Conservation (phyloP, 2,329 filamentous ascomycete genomes). For the Anisogramma anomala region DNA sequence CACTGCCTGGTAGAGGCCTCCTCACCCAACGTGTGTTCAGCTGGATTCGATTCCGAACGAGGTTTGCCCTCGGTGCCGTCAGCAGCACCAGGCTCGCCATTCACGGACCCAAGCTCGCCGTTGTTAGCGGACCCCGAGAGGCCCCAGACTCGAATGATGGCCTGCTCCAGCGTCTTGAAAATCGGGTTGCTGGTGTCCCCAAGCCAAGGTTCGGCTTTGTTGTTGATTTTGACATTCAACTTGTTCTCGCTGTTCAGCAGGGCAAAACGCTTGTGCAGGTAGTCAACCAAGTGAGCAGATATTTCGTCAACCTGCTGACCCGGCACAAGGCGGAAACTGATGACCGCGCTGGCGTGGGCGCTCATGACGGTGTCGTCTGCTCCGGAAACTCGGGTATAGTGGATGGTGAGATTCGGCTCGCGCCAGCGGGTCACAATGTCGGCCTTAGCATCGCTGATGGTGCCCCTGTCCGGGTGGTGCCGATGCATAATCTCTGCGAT, state of each 20-base stretch:
- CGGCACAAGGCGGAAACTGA: conserved; percentile 85
- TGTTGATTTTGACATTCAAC: conserved; percentile 74
- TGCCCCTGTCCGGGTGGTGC: conserved; percentile 49
- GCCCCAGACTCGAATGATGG: conserved; percentile 76
- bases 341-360: conserved; percentile 72
- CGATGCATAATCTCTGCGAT: conserved; percentile 68
- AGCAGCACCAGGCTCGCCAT: neutral
- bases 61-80: neutral
- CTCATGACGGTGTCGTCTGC: conserved; percentile 89
- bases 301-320: conserved; percentile 81
- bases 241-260: conserved; percentile 69
- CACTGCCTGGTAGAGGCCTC: conserved; percentile 22
- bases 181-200: conserved; percentile 85
- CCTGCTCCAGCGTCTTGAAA: conserved; percentile 76
- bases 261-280: conserved; percentile 59
- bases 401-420: conserved; percentile 86
- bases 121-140: conserved; percentile 21
- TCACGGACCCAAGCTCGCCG: too few species aligned
- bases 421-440: conserved; percentile 91
- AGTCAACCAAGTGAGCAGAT: conserved; percentile 52
- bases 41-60: neutral
- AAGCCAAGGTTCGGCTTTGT: conserved; percentile 91
- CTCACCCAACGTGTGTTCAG: too few species aligned
- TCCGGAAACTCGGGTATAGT: conserved; percentile 84
- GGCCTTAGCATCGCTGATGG: conserved; percentile 60